These are phyloP conservation scores for Raffaelea arxii DNA, from an alignment of 2,329 filamentous ascomycete genomes.

Conservation along the genomic window DNA sequence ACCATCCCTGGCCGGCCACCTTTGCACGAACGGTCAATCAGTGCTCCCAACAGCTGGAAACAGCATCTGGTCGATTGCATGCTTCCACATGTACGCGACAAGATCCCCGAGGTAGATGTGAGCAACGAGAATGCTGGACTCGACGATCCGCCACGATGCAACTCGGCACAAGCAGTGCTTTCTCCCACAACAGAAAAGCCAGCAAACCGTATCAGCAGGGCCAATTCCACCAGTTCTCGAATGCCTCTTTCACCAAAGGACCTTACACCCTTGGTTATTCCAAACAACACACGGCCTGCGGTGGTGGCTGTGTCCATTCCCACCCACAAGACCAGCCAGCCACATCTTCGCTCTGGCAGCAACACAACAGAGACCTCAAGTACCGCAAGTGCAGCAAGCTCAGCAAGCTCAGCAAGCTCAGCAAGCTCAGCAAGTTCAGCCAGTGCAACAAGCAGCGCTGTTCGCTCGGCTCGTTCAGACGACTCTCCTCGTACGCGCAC, in stretches of 20 bases:
- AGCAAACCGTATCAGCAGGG: not conserved
- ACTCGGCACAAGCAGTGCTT: conserved; percentile 12
- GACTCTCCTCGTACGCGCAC: conserved; percentile 36
- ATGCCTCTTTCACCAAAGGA: conserved; percentile 42
- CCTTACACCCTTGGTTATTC: conserved; percentile 47
- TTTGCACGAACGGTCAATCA: conserved; percentile 54
- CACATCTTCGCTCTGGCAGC: conserved; percentile 35
- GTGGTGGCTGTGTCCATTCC: conserved; percentile 14
- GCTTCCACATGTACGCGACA: too few species aligned
- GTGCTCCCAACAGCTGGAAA: conserved; percentile 44
- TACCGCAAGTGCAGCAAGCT: not conserved
- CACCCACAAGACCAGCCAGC: not conserved
- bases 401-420: too few species aligned
- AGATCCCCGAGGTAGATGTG: conserved; percentile 21
- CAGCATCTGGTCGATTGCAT: conserved; percentile 31
- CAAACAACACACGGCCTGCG: conserved; percentile 13
- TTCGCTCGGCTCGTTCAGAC: conserved; percentile 32
- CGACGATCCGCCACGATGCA: conserved; percentile 15
- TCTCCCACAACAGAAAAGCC: conserved; percentile 6
- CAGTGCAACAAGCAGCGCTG: too few species aligned
- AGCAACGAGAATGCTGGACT: conserved; percentile 18
- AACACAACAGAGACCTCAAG: conserved; percentile 25
- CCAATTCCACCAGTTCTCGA: conserved; percentile 10
- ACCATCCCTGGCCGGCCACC: conserved; percentile 58
- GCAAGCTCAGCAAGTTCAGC: too few species aligned